Evolutionary conservation across 2,329 filamentous ascomycete genomes (phyloP), one percentile per base, ranked within the genome.

Genomic region (Aureobasidium uvarum): DNA sequence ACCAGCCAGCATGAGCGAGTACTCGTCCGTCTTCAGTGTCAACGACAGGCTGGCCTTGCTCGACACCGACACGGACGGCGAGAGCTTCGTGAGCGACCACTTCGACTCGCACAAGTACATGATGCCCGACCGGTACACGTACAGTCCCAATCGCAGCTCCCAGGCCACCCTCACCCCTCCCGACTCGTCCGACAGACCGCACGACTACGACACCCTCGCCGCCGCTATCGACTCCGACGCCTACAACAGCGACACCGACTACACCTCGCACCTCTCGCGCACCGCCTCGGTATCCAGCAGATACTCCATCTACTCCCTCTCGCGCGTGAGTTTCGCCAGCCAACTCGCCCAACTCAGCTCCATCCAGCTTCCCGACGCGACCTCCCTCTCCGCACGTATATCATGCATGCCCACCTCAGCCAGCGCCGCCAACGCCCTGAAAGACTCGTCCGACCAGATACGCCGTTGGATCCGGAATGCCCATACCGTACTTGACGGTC

Each of bases 381-480:
- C 89, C 50, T 89, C 91, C 0, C 83, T 99, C 25, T 91, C 92
- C 33, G 89, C 87, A 68, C 91, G 89, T 73, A 92, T 99, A 56
- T 86, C 88, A 10, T 88, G 91, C 18, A 95, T 98, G 55, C 87
- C 92, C 11, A 95, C 90, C 0, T 92, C 93, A 2, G 87, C 90
- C 66, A 85, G 88, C n/a, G 95, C 94, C 31, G 87, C 92, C 11
- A 89, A 86, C 67, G 92, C 92, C 0, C 83, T 98, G 64, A 89
- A 91, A 69, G 90, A 91, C 70, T 92, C 94, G 13, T 92, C 93
- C 5, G 91, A 96, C 68, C 93, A 98, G 77, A 98, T 99, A 70
- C 85, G 89, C 68, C 89, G 89, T 72, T 99, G 95, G 95, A 96
- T 97, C 73, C 85, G 85, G 69, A 97, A 97, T 76, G 94, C 94